These are phyloP conservation scores for Colletotrichum camelliae DNA, from an alignment of 2,329 filamentous ascomycete genomes.

Conservation along the genomic window DNA sequence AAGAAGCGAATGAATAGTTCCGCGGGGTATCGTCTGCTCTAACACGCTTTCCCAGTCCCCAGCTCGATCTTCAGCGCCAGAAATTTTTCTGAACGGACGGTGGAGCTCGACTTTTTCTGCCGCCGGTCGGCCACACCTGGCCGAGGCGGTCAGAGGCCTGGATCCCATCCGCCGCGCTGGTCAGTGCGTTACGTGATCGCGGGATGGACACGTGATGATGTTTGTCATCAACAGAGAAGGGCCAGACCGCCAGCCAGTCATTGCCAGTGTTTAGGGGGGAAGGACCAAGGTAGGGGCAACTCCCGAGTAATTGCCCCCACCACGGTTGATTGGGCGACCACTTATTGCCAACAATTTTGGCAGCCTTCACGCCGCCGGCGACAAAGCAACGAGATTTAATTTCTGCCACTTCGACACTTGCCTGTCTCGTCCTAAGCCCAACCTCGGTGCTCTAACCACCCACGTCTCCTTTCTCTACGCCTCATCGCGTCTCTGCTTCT, in stretches of 20 bases:
- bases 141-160: not conserved
- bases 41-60: not conserved
- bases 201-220: not conserved
- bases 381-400: constrained; percentile 29
- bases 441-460: not conserved
- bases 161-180: not conserved
- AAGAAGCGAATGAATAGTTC: not conserved
- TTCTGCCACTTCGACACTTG: constrained; percentile 22
- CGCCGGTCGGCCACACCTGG: not conserved
- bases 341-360: constrained; percentile 25
- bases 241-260: not conserved
- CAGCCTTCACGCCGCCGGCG: constrained; percentile 23
- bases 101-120: constrained; percentile 22
- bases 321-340: constrained; percentile 46
- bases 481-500: constrained; percentile 10
- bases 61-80: constrained; percentile 8
- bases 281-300: not conserved
- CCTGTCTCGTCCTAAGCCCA: constrained; percentile 13
- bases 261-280: not conserved
- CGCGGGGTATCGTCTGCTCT: constrained; percentile 13
- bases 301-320: constrained; percentile 27
- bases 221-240: not conserved
- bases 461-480: constrained; percentile 11
- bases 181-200: not conserved
- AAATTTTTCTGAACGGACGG: constrained; percentile 22